Evolutionary conservation across 768 basidiomycete genomes (phyloP).

Genomic region (Tylopilus sp.): DNA sequence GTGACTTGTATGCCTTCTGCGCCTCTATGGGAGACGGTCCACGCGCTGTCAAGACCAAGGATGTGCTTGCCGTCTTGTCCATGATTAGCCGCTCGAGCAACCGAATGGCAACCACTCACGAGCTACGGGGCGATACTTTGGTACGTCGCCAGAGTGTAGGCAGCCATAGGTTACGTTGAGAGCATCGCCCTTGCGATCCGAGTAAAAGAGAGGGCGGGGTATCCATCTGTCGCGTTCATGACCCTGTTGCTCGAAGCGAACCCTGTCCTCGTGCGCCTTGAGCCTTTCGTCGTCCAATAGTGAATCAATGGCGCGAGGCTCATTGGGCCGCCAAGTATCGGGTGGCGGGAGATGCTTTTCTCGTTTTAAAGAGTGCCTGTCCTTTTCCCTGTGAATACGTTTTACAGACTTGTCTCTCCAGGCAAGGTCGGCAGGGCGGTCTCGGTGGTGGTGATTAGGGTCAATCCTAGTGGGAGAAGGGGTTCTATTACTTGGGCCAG

Average conservation of each 20-base stretch:
- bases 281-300: conserved; percentile 29
- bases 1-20: conserved; percentile 65
- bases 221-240: conserved; percentile 24
- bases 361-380: conserved; percentile 28
- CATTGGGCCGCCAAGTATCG: conserved; percentile 23
- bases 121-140: conserved; percentile 58
- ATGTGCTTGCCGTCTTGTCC: conserved; percentile 46
- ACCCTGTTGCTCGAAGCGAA: conserved; percentile 17
- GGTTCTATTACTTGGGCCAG: conserved; percentile 36
- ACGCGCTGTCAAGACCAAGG: conserved; percentile 55
- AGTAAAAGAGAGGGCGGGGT: conserved; percentile 46
- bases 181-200: conserved; percentile 63
- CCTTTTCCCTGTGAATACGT: conserved; percentile 26
- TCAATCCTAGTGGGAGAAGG: conserved; percentile 18
- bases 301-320: conserved; percentile 8
- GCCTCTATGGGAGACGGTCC: conserved; percentile 47
- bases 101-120: conserved; percentile 40
- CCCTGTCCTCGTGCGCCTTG: conserved; percentile 36
- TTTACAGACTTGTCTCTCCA: conserved; percentile 22
- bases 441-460: conserved; percentile 7
- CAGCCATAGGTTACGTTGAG: conserved; percentile 68
- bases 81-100: conserved; percentile 46
- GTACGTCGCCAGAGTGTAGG: conserved; percentile 57
- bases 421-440: conserved; percentile 10
- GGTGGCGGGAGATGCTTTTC: conserved; percentile 29